Percentiles rank a stretch among this genome's conserved stretches.
These are phyloP conservation scores for Solanum sejunctum DNA, from an alignment of 257 asterid species.

Conservation along the genomic window DNA sequence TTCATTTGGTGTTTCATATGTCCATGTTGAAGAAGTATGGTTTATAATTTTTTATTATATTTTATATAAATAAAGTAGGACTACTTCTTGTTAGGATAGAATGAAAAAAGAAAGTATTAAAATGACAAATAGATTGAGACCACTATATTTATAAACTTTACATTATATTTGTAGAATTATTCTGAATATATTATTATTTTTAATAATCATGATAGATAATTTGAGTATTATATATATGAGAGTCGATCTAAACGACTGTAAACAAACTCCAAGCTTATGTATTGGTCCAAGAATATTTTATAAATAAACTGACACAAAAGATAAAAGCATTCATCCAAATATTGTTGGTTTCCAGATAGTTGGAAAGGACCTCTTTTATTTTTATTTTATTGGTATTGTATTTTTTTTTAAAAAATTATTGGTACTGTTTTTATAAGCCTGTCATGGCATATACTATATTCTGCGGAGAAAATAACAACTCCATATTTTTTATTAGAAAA, in stretches of 20 bases:
- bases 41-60: no score
- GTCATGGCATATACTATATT: background rate
- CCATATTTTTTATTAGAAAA: background rate
- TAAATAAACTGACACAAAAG: background rate
- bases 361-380: background rate
- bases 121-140: background rate
- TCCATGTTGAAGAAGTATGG: no score
- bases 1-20: no score
- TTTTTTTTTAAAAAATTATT: background rate
- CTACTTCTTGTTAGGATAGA: background rate
- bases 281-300: background rate
- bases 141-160: no score
- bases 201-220: background rate
- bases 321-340: background rate
- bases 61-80: no score
- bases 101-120: no score
- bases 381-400: background rate
- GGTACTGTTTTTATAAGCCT: background rate
- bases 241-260: background rate
- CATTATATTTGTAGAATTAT: no score
- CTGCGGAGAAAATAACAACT: background rate
- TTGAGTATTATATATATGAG: background rate
- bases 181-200: no score
- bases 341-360: background rate
- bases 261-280: background rate